phyloP scores from a whole-genome alignment of 192 early-diverging fungal genomes.

The Linderina pennispora region DNA sequence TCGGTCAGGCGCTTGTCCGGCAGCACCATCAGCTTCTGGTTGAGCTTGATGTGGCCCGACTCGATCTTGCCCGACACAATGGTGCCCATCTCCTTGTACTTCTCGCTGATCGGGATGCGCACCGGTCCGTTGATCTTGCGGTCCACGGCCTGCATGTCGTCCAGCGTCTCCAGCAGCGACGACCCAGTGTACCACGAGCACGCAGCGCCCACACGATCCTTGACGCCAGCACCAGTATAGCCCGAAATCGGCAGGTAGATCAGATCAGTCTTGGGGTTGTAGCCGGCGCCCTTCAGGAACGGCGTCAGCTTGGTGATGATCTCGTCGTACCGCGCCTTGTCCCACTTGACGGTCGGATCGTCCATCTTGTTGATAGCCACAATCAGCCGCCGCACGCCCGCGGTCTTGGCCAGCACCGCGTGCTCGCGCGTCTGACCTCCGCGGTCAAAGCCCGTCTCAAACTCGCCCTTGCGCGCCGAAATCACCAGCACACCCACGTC shows the following conservation, averaged over 20 bases:
- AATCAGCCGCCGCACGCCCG: constrained; percentile 90
- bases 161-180: constrained; percentile 82
- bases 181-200: constrained; percentile 83
- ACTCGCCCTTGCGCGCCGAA: constrained; percentile 97
- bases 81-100: constrained; percentile 98
- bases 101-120: constrained; percentile 92
- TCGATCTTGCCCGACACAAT: constrained; percentile 96
- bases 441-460: constrained; percentile 99
- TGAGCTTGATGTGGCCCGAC: constrained; percentile 85
- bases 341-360: constrained; percentile 92
- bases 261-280: constrained; percentile 80
- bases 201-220: constrained; percentile 62
- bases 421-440: constrained; percentile 99
- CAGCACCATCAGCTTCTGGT: constrained; percentile 84
- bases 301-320: constrained; percentile 75
- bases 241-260: constrained; percentile 92
- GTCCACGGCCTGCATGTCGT: constrained; percentile 73
- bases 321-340: constrained; percentile 91
- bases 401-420: constrained; percentile 91
- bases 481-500: constrained; percentile 94
- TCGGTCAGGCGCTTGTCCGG: constrained; percentile 77
- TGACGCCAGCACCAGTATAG: constrained; percentile 95
- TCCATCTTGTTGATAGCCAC: constrained; percentile 99
- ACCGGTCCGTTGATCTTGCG: constrained; percentile 85
- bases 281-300: constrained; percentile 89